A percentile compares a stretch with the other conserved stretches of the same genome.
Evolutionary conservation across 2,329 filamentous ascomycete genomes (phyloP).

Genomic region (Cercospora canescens): DNA sequence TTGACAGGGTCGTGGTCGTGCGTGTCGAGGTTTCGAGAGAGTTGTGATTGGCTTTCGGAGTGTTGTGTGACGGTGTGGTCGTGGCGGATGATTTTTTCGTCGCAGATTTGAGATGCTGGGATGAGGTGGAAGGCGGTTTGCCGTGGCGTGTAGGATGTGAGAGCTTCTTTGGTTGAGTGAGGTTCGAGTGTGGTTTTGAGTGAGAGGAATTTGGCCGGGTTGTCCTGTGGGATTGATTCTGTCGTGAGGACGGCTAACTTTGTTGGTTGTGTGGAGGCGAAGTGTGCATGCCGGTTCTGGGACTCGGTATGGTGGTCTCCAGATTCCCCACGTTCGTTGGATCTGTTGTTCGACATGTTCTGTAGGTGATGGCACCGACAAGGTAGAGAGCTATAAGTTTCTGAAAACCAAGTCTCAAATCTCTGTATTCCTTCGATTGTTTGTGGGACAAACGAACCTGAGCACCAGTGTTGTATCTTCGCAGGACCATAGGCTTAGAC

Average conservation of each 20-base stretch:
- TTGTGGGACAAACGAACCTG: not conserved
- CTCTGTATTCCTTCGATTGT: not conserved
- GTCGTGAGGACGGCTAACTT: not conserved
- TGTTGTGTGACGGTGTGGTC: slow-evolving; percentile 13
- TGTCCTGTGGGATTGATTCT: not conserved
- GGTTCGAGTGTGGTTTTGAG: not conserved
- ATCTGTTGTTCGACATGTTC: not conserved
- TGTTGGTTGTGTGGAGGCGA: not conserved
- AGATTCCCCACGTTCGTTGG: not conserved
- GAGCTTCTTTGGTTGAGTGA: not conserved
- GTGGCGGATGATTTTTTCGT: slow-evolving; percentile 20
- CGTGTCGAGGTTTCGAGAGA: not conserved
- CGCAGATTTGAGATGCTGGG: slow-evolving; percentile 7
- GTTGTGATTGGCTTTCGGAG: slow-evolving; percentile 10
- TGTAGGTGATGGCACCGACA: not conserved
- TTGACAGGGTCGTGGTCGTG: slow-evolving; percentile 4
- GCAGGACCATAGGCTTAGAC: not conserved
- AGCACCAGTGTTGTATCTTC: not conserved
- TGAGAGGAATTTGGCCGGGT: not conserved
- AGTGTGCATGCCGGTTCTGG: not conserved
- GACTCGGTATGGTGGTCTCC: not conserved
- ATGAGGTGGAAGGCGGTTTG: slow-evolving; percentile 11
- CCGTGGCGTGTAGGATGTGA: slow-evolving; percentile 11
- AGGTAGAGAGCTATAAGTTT: not conserved
- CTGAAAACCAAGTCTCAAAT: too few relatives aligned